Conservation (phyloP, 2,329 filamentous ascomycete species). For the Fusarium musae region DNA sequence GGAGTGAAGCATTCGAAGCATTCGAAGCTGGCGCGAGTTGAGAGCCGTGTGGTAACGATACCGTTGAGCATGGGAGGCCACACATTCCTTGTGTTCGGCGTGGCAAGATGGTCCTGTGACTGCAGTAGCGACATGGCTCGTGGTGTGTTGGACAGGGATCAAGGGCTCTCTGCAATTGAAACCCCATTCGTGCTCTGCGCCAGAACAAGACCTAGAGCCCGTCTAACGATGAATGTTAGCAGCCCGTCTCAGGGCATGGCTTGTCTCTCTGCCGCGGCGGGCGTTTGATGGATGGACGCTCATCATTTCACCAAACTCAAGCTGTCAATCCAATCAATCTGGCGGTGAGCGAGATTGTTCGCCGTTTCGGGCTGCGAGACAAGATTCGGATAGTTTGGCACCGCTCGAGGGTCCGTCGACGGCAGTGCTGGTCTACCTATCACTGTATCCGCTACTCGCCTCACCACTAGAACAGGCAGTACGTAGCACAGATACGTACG, state of each 20-base stretch:
- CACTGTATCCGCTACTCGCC: slow-evolving; percentile 11
- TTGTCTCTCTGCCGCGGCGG: slow-evolving; percentile 36
- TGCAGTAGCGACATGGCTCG: slow-evolving; percentile 41
- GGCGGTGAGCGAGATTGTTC: slow-evolving; percentile 40
- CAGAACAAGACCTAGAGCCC: neutral
- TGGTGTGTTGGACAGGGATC: slow-evolving; percentile 46
- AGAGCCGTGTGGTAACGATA: slow-evolving; percentile 16
- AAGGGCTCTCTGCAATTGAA: slow-evolving; percentile 40
- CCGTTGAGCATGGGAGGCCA: slow-evolving; percentile 28
- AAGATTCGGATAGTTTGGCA: slow-evolving; percentile 32
- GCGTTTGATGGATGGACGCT: slow-evolving; percentile 31
- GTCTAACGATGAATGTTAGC: slow-evolving; percentile 29
- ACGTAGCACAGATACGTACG: slow-evolving; percentile 11
- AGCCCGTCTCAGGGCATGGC: slow-evolving; percentile 34
- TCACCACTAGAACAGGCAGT: slow-evolving; percentile 17
- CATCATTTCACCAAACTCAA: slow-evolving; percentile 25
- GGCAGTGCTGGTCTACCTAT: slow-evolving; percentile 4
- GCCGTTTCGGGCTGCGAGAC: slow-evolving; percentile 14
- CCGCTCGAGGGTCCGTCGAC: slow-evolving; percentile 36
- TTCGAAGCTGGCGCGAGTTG: slow-evolving; percentile 31
- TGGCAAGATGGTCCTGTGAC: slow-evolving; percentile 46
- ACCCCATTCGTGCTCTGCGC: slow-evolving; percentile 44
- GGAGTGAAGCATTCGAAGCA: slow-evolving; percentile 21
- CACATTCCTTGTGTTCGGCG: slow-evolving; percentile 40
- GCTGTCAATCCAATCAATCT: slow-evolving; percentile 42